phyloP scores from a whole-genome alignment of 192 early-diverging fungal genomes.

The Rhizophagus prolifer region DNA sequence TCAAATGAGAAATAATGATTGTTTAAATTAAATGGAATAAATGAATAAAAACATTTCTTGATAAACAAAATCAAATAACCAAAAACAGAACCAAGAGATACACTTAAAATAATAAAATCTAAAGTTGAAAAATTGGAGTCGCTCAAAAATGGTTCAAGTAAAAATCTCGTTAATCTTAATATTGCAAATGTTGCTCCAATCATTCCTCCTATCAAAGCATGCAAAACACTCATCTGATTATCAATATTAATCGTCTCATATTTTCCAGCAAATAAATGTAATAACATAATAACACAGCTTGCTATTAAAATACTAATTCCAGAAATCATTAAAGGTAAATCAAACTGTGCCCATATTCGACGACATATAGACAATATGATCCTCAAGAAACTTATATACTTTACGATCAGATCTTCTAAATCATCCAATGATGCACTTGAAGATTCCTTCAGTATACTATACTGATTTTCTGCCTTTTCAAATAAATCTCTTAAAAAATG shows the following conservation, averaged over 20 bases:
- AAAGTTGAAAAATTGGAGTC: slow-evolving; percentile 23
- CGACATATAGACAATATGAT: slow-evolving; percentile 69
- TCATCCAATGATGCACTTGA: slow-evolving; percentile 14
- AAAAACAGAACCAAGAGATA: slow-evolving; percentile 37
- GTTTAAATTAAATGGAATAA: neutral
- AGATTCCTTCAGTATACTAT: slow-evolving; percentile 31
- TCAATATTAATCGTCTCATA: slow-evolving; percentile 27
- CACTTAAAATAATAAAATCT: slow-evolving; percentile 42
- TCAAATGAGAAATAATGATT: slow-evolving; percentile 22
- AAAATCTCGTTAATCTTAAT: slow-evolving; percentile 28
- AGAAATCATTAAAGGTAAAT: slow-evolving; percentile 69
- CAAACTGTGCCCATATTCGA: slow-evolving; percentile 93
- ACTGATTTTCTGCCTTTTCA: slow-evolving; percentile 33
- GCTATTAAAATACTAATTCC: slow-evolving; percentile 62
- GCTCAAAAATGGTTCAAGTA: slow-evolving; percentile 29
- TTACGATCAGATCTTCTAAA: slow-evolving; percentile 29
- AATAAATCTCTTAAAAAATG: slow-evolving; percentile 34
- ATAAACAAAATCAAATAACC: slow-evolving; percentile 32
- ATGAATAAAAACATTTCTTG: slow-evolving; percentile 1
- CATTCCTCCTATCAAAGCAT: slow-evolving; percentile 28
- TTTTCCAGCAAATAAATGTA: slow-evolving; percentile 33
- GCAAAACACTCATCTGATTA: slow-evolving; percentile 30
- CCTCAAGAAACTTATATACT: slow-evolving; percentile 55
- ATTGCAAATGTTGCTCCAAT: slow-evolving; percentile 27
- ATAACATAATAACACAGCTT: slow-evolving; percentile 38